Conservation (phyloP, 371 early-diverging fungal species). For the Rhizopus stolonifer region DNA sequence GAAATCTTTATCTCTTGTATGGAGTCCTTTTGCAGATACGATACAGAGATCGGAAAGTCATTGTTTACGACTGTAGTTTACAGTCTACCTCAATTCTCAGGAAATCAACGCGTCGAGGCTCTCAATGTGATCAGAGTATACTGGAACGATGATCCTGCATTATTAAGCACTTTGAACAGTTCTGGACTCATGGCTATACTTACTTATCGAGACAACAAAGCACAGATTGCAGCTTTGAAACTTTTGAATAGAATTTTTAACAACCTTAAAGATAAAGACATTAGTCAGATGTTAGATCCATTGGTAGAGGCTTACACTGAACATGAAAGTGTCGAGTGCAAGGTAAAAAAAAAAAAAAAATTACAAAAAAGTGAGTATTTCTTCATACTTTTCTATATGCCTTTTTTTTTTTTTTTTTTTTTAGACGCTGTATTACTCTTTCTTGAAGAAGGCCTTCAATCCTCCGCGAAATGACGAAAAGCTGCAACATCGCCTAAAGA, state of each 20-base stretch:
- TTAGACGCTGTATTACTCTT: slow-evolving; percentile 33
- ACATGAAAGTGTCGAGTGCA: slow-evolving; percentile 47
- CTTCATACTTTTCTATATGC: too few species aligned
- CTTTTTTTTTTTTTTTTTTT: neutral
- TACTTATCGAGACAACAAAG: slow-evolving; percentile 1
- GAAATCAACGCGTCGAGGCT: slow-evolving; percentile 39
- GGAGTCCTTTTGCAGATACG: slow-evolving; percentile 46
- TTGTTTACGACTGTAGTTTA: slow-evolving; percentile 37
- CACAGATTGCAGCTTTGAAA: slow-evolving; percentile 51
- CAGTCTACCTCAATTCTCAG: slow-evolving; percentile 35
- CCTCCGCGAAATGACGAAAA: neutral
- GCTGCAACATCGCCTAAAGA: neutral
- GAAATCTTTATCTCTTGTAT: slow-evolving; percentile 37
- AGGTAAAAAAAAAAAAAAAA: slow-evolving; percentile 48
- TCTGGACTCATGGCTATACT: slow-evolving; percentile 36
- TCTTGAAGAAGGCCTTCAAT: slow-evolving; percentile 20
- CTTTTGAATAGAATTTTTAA: slow-evolving; percentile 51
- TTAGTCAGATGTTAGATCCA: slow-evolving; percentile 42
- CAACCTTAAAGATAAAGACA: slow-evolving; percentile 33
- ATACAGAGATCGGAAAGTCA: slow-evolving; percentile 32
- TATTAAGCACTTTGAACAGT: slow-evolving; percentile 52
- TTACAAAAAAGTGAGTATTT: too few species aligned
- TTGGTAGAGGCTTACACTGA: slow-evolving; percentile 32
- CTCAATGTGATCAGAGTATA: slow-evolving; percentile 57
- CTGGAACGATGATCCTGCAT: slow-evolving; percentile 42